Conservation (phyloP, 2,329 filamentous ascomycete species). For the Cladosporium oxysporum region DNA sequence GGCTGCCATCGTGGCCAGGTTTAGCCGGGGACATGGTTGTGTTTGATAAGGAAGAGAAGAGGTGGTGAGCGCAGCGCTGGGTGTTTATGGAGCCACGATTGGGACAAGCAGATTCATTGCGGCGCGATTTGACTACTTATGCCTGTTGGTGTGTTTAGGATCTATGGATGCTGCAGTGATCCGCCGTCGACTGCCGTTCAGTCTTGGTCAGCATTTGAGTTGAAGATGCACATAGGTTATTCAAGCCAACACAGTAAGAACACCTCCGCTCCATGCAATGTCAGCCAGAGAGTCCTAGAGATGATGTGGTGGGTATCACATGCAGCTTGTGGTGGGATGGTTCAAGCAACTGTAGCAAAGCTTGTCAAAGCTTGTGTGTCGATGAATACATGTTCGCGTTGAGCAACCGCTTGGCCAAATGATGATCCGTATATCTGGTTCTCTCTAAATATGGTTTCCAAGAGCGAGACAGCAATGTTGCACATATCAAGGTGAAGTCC, state of each 20-base stretch:
- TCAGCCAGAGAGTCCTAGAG: neutral
- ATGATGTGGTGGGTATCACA: neutral
- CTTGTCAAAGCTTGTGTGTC: neutral
- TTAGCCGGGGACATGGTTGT: neutral
- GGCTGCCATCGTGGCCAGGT: slow-evolving; percentile 25
- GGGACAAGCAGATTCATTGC: neutral
- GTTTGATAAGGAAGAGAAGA: neutral
- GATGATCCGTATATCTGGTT: neutral
- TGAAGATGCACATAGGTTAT: neutral
- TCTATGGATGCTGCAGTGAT: neutral
- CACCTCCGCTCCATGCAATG: neutral
- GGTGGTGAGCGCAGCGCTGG: neutral
- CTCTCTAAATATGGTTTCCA: neutral
- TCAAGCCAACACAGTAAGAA: neutral
- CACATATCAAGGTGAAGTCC: neutral
- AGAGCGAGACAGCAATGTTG: neutral
- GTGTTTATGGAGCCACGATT: neutral
- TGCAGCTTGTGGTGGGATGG: neutral
- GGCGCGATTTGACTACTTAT: neutral
- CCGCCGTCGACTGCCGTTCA: neutral
- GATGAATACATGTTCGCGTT: neutral
- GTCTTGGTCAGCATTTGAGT: neutral
- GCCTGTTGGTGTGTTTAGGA: neutral
- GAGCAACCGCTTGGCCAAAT: neutral
- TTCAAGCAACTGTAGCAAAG: neutral